These are phyloP conservation scores for Anastatica hierochuntica DNA, from an alignment of 345 rosid genomes.

Conservation along the genomic window DNA sequence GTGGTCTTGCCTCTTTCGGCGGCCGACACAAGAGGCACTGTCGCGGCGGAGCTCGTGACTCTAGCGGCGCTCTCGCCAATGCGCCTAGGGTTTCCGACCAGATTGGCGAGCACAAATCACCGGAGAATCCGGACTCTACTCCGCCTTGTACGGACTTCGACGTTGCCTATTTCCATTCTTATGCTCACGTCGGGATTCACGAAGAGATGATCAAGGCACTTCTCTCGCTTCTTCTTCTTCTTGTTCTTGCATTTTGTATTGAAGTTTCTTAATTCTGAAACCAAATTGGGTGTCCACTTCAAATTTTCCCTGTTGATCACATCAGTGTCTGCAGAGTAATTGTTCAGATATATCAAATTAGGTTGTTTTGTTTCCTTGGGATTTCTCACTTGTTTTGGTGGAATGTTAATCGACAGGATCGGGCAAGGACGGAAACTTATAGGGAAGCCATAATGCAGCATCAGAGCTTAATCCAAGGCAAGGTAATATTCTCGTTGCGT, in stretches of 20 bases:
- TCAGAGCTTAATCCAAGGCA: slow-evolving; percentile 74
- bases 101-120: slow-evolving; percentile 8
- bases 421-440: slow-evolving; percentile 72
- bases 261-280: background rate
- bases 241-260: background rate
- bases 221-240: background rate
- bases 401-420: slow-evolving; percentile 41
- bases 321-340: too few species aligned
- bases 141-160: slow-evolving; percentile 71
- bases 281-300: background rate
- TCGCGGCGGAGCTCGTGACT: slow-evolving; percentile 25
- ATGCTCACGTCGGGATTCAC: slow-evolving; percentile 91
- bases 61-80: slow-evolving; percentile 16
- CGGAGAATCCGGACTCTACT: slow-evolving; percentile 2
- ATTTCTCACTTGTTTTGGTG: slow-evolving; percentile 17
- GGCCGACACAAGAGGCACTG: slow-evolving; percentile 16
- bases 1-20: slow-evolving; percentile 3
- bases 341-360: background rate
- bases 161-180: slow-evolving; percentile 73
- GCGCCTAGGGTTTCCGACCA: slow-evolving; percentile 38
- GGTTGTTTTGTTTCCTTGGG: background rate
- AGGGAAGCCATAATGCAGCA: slow-evolving; percentile 77
- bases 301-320: too few species aligned
- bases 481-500: slow-evolving; percentile 44
- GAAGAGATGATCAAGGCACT: slow-evolving; percentile 92